Conservation (phyloP, 2,329 filamentous ascomycete species). For the Colletotrichum godetiae region DNA sequence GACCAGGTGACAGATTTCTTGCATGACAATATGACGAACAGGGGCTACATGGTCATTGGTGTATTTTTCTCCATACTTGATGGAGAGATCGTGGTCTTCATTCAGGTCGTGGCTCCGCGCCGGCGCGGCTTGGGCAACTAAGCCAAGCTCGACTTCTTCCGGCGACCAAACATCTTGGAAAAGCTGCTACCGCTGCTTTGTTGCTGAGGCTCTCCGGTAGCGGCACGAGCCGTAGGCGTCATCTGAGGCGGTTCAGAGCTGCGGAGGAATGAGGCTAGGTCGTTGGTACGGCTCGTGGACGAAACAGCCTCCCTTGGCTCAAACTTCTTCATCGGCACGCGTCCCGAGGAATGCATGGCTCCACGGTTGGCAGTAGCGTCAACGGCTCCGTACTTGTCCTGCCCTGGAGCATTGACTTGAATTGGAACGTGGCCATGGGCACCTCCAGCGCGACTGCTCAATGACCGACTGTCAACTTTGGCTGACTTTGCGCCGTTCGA, state of each 20-base stretch:
- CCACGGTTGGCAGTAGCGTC: conserved; percentile 38
- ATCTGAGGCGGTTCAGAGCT: conserved; percentile 70
- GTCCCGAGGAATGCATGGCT: conserved; percentile 43
- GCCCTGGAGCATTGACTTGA: conserved; percentile 60
- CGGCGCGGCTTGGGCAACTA: conserved; percentile 36
- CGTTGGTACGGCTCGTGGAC: conserved; percentile 65
- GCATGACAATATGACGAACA: not conserved
- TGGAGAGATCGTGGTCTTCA: conserved; percentile 25
- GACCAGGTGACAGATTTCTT: not conserved
- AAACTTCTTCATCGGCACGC: conserved; percentile 67
- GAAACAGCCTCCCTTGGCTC: conserved; percentile 65
- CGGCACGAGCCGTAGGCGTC: conserved; percentile 40
- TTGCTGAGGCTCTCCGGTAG: conserved; percentile 40
- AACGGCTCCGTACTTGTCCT: conserved; percentile 54
- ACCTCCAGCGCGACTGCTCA: conserved; percentile 53
- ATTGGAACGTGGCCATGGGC: conserved; percentile 62
- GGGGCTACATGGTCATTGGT: conserved; percentile 10
- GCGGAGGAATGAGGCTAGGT: conserved; percentile 79
- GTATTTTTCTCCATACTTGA: conserved; percentile 13
- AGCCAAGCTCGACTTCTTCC: conserved; percentile 57
- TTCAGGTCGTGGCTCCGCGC: conserved; percentile 31
- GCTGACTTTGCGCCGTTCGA: conserved; percentile 40
- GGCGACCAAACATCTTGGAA: conserved; percentile 61
- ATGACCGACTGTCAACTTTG: conserved; percentile 48
- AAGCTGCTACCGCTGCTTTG: conserved; percentile 53